Evolutionary conservation across 176 grass and related monocot genomes (phyloP).

Genomic region (Neostapfia colusana): DNA sequence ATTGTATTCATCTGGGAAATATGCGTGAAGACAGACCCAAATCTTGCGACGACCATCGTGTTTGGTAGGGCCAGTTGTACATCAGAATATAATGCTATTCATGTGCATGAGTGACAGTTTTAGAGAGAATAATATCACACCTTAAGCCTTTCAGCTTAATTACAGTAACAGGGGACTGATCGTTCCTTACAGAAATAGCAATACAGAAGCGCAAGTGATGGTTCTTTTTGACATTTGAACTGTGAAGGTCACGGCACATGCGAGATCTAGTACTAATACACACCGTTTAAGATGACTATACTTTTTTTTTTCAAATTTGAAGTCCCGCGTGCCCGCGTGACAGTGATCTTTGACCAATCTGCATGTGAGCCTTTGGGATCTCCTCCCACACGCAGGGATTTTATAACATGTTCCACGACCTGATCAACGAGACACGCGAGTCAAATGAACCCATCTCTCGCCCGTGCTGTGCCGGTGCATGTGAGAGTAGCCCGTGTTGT

Average conservation of each 20-base stretch:
- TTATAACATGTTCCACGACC: background rate
- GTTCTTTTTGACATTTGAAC: slow-evolving; percentile 11
- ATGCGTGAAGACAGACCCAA: background rate
- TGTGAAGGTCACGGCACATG: background rate
- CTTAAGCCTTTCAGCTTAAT: background rate
- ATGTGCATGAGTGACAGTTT: too few species aligned
- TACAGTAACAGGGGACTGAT: background rate
- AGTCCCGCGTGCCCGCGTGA: too few species aligned
- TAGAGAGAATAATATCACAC: background rate
- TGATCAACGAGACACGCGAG: slow-evolving; percentile 1
- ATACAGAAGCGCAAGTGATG: too few species aligned
- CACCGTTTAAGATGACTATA: background rate
- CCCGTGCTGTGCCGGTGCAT: background rate
- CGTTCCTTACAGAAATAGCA: background rate
- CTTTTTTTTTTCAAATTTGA: background rate
- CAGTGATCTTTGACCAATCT: background rate
- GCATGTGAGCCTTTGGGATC: slow-evolving; percentile 18
- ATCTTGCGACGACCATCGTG: too few species aligned
- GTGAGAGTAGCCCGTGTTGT: slow-evolving; percentile 1
- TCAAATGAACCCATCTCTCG: background rate
- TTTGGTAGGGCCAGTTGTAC: background rate
- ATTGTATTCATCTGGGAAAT: too few species aligned
- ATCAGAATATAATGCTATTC: background rate
- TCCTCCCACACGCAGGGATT: background rate
- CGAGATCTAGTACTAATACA: background rate